These are phyloP conservation scores for Lolium perenne DNA, from an alignment of 176 grass and related monocot species.

Conservation along the genomic window DNA sequence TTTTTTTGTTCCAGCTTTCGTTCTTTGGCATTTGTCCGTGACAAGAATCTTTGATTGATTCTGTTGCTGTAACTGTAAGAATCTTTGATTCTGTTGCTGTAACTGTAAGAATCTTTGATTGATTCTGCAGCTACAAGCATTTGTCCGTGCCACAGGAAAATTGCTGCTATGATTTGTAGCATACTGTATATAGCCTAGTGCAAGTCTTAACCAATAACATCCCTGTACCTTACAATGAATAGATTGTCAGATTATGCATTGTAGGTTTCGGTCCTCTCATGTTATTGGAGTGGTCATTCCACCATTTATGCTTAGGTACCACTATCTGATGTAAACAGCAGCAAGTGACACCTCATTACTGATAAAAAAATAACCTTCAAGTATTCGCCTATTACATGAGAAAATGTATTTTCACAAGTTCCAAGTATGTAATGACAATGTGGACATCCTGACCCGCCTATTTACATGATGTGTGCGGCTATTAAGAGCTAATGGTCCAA, in stretches of 20 bases:
- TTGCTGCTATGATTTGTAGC: background rate
- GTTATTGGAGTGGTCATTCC: background rate
- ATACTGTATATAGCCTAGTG: background rate
- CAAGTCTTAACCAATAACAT: background rate
- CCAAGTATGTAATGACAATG: slow-evolving; percentile 25
- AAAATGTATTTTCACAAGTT: background rate
- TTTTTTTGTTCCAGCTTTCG: background rate
- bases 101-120: too few relatives aligned
- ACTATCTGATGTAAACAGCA: slow-evolving; percentile 24
- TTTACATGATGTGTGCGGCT: slow-evolving; percentile 21
- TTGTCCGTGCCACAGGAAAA: slow-evolving; percentile 22
- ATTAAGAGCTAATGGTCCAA: slow-evolving; percentile 43
- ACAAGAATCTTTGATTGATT: background rate
- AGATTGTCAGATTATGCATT: background rate
- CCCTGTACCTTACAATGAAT: slow-evolving; percentile 6
- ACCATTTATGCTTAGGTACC: slow-evolving; percentile 3
- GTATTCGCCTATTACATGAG: background rate
- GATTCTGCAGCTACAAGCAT: too few relatives aligned
- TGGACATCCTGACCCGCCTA: slow-evolving; percentile 13
- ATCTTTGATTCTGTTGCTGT: too few relatives aligned
- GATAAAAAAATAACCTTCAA: background rate
- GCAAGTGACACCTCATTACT: background rate
- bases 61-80: background rate
- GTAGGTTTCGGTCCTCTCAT: background rate
- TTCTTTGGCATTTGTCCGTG: slow-evolving; percentile 9